These are phyloP conservation scores for Ceriops zippeliana DNA, from an alignment of 345 rosid species.

Conservation along the genomic window DNA sequence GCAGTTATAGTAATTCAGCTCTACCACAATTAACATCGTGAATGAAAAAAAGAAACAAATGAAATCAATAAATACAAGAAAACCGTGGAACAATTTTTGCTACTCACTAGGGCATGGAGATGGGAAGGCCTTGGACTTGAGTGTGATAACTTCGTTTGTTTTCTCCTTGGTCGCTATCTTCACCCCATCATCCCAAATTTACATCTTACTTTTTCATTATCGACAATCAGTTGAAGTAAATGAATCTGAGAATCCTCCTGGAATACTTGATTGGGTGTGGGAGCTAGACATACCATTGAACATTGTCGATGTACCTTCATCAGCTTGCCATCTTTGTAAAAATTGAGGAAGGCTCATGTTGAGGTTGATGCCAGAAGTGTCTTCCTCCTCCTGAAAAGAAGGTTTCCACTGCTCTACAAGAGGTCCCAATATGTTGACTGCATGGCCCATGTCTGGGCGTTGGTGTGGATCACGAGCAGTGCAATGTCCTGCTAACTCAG, in stretches of 20 bases:
- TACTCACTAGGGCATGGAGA: background rate
- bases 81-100: background rate
- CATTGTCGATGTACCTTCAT: constrained; percentile 66
- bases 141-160: background rate
- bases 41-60: background rate
- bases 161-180: background rate
- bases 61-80: background rate
- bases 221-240: constrained; percentile 62
- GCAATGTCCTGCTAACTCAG: constrained; percentile 89
- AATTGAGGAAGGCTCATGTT: constrained; percentile 79
- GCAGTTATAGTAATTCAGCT: background rate
- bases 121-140: background rate
- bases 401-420: constrained; percentile 87
- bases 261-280: constrained; percentile 62
- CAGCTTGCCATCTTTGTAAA: constrained; percentile 72
- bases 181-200: background rate
- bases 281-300: constrained; percentile 44
- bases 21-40: background rate
- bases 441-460: constrained; percentile 93
- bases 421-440: constrained; percentile 68
- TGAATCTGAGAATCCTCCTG: constrained; percentile 55
- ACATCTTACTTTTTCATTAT: constrained; percentile 18
- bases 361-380: constrained; percentile 53
- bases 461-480: constrained; percentile 77
- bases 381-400: constrained; percentile 57